phyloP scores from a whole-genome alignment of 2,329 filamentous ascomycete genomes.

The Fusarium subtropicale region DNA sequence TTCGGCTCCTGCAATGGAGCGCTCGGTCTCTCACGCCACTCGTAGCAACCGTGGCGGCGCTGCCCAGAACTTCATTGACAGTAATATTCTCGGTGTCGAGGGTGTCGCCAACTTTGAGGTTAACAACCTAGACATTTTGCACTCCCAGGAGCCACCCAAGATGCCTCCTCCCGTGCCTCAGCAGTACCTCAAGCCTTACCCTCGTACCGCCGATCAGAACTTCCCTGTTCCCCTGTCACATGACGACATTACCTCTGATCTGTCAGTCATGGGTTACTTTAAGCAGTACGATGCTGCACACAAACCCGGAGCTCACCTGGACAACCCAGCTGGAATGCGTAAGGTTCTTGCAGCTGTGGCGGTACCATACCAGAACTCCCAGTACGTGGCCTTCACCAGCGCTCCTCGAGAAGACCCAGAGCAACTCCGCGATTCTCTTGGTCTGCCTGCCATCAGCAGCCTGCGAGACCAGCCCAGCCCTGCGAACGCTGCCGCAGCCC shows the following conservation, averaged over 20 bases:
- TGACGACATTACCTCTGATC: constrained; percentile 66
- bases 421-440: constrained; percentile 62
- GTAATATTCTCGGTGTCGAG: constrained; percentile 70
- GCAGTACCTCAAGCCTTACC: constrained; percentile 69
- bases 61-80: constrained; percentile 67
- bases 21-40: constrained; percentile 72
- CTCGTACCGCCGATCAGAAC: constrained; percentile 66
- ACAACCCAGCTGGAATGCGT: constrained; percentile 64
- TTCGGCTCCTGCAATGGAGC: constrained; percentile 70
- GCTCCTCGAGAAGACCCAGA: constrained; percentile 62
- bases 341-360: constrained; percentile 68
- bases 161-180: constrained; percentile 68
- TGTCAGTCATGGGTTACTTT: constrained; percentile 69
- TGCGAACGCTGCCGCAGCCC: constrained; percentile 36
- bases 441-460: constrained; percentile 58
- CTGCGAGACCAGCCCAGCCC: constrained; percentile 57
- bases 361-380: constrained; percentile 59
- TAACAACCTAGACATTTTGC: constrained; percentile 67
- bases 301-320: constrained; percentile 67
- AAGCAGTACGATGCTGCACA: constrained; percentile 66
- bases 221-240: constrained; percentile 63
- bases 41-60: constrained; percentile 68
- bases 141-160: constrained; percentile 66
- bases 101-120: constrained; percentile 69
- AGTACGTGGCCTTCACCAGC: constrained; percentile 62